Evolutionary conservation across 2,329 filamentous ascomycete species (phyloP).

Genomic region (Cordyceps fumosorosea): DNA sequence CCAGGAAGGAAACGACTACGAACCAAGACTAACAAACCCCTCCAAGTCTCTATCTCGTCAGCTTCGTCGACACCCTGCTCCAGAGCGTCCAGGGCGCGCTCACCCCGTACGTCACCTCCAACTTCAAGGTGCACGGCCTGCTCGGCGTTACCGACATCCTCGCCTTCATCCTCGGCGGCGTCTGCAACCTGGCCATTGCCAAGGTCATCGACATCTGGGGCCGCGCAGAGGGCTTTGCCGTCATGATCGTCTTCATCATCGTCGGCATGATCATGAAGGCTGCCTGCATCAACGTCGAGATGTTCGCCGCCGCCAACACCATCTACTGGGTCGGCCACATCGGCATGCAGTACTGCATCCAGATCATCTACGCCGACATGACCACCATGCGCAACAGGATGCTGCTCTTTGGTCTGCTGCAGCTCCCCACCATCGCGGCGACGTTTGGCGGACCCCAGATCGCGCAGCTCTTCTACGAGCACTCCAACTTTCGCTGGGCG

Average conservation of each 20-base stretch:
- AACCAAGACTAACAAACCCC: not conserved
- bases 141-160: conserved; percentile 60
- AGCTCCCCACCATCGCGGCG: conserved; percentile 37
- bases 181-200: conserved; percentile 35
- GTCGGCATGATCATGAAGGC: conserved; percentile 59
- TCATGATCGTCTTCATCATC: conserved; percentile 37
- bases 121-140: conserved; percentile 57
- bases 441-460: conserved; percentile 38
- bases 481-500: conserved; percentile 38
- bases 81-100: conserved; percentile 39
- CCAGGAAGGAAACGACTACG: not conserved
- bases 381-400: conserved; percentile 37
- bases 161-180: conserved; percentile 37
- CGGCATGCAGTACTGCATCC: conserved; percentile 33
- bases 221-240: conserved; percentile 38
- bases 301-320: conserved; percentile 54
- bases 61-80: conserved; percentile 31
- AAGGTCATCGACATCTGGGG: conserved; percentile 45
- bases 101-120: conserved; percentile 58
- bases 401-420: conserved; percentile 35
- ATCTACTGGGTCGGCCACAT: conserved; percentile 56
- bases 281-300: conserved; percentile 47
- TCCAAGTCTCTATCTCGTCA: conserved; percentile 32
- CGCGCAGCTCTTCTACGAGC: conserved; percentile 31
- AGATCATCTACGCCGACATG: conserved; percentile 38